Percentiles rank a stretch among this genome's conserved stretches.
Conservation (phyloP, 2,329 filamentous ascomycete species). For the Aureobasidium sp. region DNA sequence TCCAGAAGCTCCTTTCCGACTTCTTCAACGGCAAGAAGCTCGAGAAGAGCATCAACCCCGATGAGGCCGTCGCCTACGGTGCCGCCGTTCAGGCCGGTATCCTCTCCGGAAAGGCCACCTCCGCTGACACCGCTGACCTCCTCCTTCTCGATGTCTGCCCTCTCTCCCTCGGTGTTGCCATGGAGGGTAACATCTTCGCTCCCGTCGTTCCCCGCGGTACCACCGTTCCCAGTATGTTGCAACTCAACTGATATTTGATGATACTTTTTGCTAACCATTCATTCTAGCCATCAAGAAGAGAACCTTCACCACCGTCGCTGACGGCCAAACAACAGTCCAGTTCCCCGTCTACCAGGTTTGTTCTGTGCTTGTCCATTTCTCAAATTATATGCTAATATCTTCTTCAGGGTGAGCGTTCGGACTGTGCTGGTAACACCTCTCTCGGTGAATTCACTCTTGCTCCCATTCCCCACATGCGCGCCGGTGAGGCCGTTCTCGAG, state of each 20-base stretch:
- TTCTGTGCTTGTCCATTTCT: too few relatives aligned
- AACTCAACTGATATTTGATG: too few relatives aligned
- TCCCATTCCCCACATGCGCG: constrained; percentile 69
- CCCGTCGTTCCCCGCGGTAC: constrained; percentile 66
- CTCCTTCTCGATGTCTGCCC: constrained; percentile 94
- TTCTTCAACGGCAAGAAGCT: constrained; percentile 99
- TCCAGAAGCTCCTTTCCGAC: constrained; percentile 98
- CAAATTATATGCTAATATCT: too few relatives aligned
- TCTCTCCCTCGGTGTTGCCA: constrained; percentile 94
- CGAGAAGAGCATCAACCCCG: constrained; percentile 99
- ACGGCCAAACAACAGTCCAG: constrained; percentile 57
- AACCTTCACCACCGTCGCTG: constrained; percentile 43
- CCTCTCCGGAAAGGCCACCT: constrained; percentile 94
- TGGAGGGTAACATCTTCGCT: constrained; percentile 99
- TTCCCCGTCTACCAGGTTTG: constrained; percentile 65
- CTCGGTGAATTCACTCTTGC: constrained; percentile 26
- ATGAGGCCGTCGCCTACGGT: constrained; percentile 98
- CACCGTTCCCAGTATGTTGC: constrained; percentile 30
- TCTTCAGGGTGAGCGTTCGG: constrained; percentile 74
- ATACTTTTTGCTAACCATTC: too few relatives aligned
- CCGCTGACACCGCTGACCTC: constrained; percentile 87
- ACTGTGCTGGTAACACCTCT: constrained; percentile 72
- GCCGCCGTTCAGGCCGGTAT: constrained; percentile 98
- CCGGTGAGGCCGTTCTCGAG: constrained; percentile 93
- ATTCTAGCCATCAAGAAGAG: constrained; percentile 59